Conservation (phyloP, 108 stramenopile species). For the Aurantiochytrium sp. region DNA sequence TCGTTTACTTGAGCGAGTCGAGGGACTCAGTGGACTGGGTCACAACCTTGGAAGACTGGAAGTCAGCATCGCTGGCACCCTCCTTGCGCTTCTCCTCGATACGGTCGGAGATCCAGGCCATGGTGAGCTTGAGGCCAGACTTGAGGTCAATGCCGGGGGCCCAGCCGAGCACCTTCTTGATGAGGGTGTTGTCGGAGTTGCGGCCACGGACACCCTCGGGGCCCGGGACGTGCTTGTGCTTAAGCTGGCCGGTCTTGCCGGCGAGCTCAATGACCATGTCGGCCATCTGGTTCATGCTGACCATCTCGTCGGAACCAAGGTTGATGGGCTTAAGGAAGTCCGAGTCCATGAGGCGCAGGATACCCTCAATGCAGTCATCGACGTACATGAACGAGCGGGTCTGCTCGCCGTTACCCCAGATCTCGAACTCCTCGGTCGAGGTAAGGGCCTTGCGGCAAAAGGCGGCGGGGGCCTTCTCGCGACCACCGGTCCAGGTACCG, state of each 20-base stretch:
- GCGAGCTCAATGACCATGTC: constrained; percentile 82
- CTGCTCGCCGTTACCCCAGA: constrained; percentile 89
- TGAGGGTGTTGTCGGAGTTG: constrained; percentile 91
- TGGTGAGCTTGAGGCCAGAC: constrained; percentile 79
- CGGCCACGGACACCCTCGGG: constrained; percentile 97
- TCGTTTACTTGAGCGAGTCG: constrained; percentile 15
- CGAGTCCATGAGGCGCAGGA: constrained; percentile 82
- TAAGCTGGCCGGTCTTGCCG: constrained; percentile 63
- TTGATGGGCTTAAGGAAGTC: constrained; percentile 88
- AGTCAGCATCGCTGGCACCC: constrained; percentile 57
- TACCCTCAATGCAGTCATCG: constrained; percentile 96
- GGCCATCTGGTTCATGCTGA: constrained; percentile 88
- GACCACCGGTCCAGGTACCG: constrained; percentile 97
- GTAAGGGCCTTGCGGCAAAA: constrained; percentile 96
- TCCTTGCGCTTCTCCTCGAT: constrained; percentile 63
- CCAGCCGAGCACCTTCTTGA: constrained; percentile 86
- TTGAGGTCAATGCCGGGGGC: constrained; percentile 76
- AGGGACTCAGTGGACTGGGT: constrained; percentile 51
- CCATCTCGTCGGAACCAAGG: constrained; percentile 92
- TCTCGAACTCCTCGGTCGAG: constrained; percentile 77
- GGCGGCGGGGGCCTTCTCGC: constrained; percentile 97
- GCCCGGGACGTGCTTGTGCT: constrained; percentile 95
- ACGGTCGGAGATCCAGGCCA: constrained; percentile 90
- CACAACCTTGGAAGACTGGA: constrained; percentile 72
- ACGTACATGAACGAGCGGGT: constrained; percentile 97